Base-by-base conservation (phyloP, 2,329 filamentous ascomycete species). In the Emmonsiellopsis sp. region DNA sequence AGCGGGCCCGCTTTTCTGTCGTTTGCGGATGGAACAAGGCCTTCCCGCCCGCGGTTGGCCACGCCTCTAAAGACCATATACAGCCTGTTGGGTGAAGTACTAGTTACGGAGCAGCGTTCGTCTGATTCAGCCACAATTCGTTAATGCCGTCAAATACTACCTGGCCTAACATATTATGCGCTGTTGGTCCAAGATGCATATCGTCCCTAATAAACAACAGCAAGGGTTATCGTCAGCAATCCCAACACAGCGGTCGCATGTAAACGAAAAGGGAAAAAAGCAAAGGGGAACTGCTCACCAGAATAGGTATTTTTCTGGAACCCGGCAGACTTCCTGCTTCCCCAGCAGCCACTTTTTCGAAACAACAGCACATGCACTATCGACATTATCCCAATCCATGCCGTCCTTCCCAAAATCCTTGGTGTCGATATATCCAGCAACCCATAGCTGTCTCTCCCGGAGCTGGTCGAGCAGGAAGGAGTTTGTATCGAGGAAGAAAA, bases 401-500 rank as follows among this genome's bases (percentile, higher is more conserved):
- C 58, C 55, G 39, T 65, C 66, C 57, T 63, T 63, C 14, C 65
- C 68, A 42, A 69, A 57, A 11, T 67, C 68, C 51, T 63, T 63
- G n/a, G 61, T 59, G 44, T 71, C 63, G 49, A 63, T 63, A 39
- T 71, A 62, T 1, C 68, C 69, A 1, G 60, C 64, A 21, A 62
- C 59, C 55, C 62, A 68, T 39, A 70, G 63, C 53, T 73, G 68
- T 58, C 65, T 63, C 34, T 68, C 66, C 32, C 69, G 67, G 52
- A 72, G 65, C 42, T 70, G 66, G 60, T 72, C 66, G 34, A 66
- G 53, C 47, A 71, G 52, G 52, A 70, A 72, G 6, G 64, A 60
- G 52, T 71, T 69, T n/a, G 65, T 70, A 53, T 72, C 65, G 50
- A 71, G 70, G 42, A 71, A 53, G 56, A 68, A 71, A 34, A 72